A percentile compares a stretch with the other conserved stretches of the same genome.
Evolutionary conservation across 768 basidiomycete species (phyloP).

Genomic region (Trametes cingulata): DNA sequence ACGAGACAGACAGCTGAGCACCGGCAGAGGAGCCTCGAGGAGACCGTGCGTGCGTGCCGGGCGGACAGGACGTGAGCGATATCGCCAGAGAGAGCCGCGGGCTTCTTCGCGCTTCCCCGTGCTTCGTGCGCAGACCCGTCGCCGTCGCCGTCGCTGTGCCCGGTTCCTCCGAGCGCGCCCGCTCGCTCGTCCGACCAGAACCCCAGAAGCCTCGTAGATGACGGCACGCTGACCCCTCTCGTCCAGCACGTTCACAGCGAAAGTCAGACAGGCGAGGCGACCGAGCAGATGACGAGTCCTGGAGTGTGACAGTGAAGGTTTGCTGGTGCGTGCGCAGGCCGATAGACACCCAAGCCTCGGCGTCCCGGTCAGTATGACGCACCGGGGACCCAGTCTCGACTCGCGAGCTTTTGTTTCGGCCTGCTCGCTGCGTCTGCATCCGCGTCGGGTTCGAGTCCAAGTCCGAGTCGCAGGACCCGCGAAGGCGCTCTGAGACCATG

Average conservation of each 20-base stretch:
- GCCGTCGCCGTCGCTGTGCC: constrained; percentile 4
- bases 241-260: too few relatives aligned
- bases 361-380: neutral
- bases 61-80: neutral
- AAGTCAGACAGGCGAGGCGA: too few relatives aligned
- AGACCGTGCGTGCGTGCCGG: neutral
- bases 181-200: neutral
- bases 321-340: too few relatives aligned
- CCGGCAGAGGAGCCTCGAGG: neutral
- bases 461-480: too few relatives aligned
- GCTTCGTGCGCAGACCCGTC: constrained; percentile 2
- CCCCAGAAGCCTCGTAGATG: neutral
- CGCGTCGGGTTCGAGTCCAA: too few relatives aligned
- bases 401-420: neutral
- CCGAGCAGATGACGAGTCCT: too few relatives aligned
- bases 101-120: neutral
- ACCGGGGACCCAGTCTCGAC: neutral
- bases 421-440: neutral
- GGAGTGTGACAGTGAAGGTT: too few relatives aligned
- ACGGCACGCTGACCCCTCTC: neutral
- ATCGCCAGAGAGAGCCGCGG: neutral
- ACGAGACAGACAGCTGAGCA: neutral
- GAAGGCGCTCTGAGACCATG: too few relatives aligned
- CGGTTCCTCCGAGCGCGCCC: neutral
- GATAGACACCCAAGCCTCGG: neutral